Conservation (phyloP, 2,329 filamentous ascomycete species). For the Colletotrichum noveboracense region DNA sequence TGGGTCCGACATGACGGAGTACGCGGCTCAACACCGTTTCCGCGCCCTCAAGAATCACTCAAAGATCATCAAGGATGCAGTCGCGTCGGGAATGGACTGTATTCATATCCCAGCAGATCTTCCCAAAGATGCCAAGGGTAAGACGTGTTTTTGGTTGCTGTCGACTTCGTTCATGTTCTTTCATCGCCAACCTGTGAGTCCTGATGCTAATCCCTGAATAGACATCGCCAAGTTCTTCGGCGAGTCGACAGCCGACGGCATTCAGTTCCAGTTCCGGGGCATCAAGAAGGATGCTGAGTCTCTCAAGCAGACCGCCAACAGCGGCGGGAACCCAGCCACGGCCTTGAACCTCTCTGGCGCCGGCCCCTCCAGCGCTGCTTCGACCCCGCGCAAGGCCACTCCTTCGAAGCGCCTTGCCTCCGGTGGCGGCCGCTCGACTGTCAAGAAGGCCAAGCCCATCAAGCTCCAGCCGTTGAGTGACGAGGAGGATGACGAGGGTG, state of each 20-base stretch:
- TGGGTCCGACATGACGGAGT: constrained; percentile 53
- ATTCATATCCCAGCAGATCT: constrained; percentile 43
- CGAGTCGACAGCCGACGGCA: constrained; percentile 60
- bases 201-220: not conserved
- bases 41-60: constrained; percentile 50
- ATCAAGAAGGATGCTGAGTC: constrained; percentile 59
- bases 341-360: constrained; percentile 35
- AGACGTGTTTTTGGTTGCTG: constrained; percentile 16
- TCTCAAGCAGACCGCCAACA: constrained; percentile 48
- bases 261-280: constrained; percentile 65
- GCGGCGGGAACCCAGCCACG: constrained; percentile 50
- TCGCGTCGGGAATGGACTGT: constrained; percentile 43
- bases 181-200: not conserved
- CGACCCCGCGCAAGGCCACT: constrained; percentile 29
- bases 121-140: constrained; percentile 47
- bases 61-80: constrained; percentile 40
- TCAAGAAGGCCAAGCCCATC: constrained; percentile 9
- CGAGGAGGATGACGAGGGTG: constrained; percentile 25
- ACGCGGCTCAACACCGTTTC: constrained; percentile 57
- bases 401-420: constrained; percentile 19
- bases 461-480: constrained; percentile 31
- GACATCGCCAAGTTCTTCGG: constrained; percentile 65
- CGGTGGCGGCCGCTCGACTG: constrained; percentile 10
- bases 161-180: not conserved
- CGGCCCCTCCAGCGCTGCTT: constrained; percentile 27